Conservation (phyloP, 139 green algal genomes). For the Diplosphaera chodatii region DNA sequence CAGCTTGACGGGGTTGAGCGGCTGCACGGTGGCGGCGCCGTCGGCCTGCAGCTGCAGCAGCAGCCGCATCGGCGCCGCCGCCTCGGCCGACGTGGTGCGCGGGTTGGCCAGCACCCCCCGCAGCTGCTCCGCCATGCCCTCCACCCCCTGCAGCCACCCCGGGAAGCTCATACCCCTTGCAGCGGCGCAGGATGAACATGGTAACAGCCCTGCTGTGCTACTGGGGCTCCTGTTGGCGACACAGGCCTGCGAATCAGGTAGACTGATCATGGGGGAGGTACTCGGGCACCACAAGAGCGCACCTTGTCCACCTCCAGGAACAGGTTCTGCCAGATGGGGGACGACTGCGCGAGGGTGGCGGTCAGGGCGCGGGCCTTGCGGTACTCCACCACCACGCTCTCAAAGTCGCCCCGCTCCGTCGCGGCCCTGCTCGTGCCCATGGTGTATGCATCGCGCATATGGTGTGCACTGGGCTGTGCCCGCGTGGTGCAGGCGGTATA, state of each 20-base stretch:
- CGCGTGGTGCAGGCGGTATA: no score
- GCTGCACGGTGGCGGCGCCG: conserved; percentile 19
- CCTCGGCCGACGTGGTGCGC: conserved; percentile 4
- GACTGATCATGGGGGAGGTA: no score
- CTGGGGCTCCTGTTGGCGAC: no score
- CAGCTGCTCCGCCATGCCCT: conserved; percentile 28
- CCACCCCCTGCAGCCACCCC: conserved; percentile 25
- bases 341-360: conserved; percentile 1
- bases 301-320: conserved; percentile 36
- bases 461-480: no score
- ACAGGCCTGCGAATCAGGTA: no score
- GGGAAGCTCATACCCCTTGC: no score
- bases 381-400: conserved; percentile 36
- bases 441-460: no score
- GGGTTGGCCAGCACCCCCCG: conserved; percentile 14
- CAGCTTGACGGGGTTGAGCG: conserved; percentile 29
- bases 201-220: no score
- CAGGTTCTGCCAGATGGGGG: conserved; percentile 28
- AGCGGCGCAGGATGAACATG: no score
- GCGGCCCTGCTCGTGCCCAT: not conserved
- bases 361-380: conserved; percentile 27
- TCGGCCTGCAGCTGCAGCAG: conserved; percentile 39
- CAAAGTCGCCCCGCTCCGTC: conserved; percentile 34
- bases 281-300: not conserved
- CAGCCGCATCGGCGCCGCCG: conserved; percentile 16